Conservation (phyloP, 2,329 filamentous ascomycete species). For the Alternaria arbusti region DNA sequence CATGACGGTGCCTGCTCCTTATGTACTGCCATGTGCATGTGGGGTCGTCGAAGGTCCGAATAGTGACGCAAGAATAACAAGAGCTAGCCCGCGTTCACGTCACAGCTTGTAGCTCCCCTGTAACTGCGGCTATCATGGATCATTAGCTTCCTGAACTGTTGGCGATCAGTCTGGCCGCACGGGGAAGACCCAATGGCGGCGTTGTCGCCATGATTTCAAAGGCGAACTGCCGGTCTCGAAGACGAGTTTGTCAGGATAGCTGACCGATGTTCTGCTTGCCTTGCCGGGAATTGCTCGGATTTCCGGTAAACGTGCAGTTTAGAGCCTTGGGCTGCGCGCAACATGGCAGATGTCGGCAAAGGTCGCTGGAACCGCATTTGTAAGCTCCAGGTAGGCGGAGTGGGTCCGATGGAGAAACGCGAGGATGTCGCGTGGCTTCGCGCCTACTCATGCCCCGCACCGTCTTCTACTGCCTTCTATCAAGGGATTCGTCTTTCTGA, state of each 20-base stretch:
- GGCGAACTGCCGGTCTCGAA: neutral
- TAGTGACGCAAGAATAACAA: conserved; percentile 31
- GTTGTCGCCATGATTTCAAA: neutral
- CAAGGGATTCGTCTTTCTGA: neutral
- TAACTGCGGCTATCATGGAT: conserved; percentile 5
- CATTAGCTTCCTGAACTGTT: neutral
- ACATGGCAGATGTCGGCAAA: neutral
- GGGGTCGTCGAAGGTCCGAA: conserved; percentile 17
- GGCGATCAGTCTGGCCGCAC: neutral
- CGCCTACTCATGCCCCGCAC: conserved; percentile 2
- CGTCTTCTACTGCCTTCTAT: conserved; percentile 7
- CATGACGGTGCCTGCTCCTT: conserved; percentile 12
- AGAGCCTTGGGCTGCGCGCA: neutral
- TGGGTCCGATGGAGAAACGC: conserved; percentile 7
- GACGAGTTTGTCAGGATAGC: neutral
- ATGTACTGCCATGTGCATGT: conserved; percentile 20
- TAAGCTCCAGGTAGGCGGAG: conserved; percentile 3
- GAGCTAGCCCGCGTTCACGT: conserved; percentile 9
- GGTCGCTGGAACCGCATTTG: conserved; percentile 5
- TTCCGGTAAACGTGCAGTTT: neutral
- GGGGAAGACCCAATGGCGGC: neutral
- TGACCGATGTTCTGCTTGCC: neutral
- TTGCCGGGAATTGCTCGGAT: conserved; percentile 3
- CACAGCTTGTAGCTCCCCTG: conserved; percentile 3
- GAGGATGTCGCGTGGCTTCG: conserved; percentile 5